These are phyloP conservation scores for Amylostereum areolatum DNA, from an alignment of 1,284 basidiomycete genomes.

Conservation along the genomic window DNA sequence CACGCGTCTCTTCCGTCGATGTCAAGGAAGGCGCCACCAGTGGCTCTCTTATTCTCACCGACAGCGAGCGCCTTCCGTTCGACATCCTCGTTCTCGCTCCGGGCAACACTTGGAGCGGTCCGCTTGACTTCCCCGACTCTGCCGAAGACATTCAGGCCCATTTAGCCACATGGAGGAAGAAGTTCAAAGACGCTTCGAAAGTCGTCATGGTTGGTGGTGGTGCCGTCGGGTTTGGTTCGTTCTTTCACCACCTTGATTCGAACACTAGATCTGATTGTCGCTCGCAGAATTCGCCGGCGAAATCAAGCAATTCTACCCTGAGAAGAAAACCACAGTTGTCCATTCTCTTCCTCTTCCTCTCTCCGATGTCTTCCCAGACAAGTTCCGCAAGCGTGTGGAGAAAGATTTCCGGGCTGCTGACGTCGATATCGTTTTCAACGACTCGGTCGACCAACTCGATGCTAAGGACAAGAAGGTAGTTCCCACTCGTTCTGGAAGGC, in stretches of 20 bases:
- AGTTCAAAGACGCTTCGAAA: conserved; percentile 40
- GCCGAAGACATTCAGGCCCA: conserved; percentile 32
- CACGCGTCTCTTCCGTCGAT: conserved; percentile 37
- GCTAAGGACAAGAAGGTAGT: background rate
- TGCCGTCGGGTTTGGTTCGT: conserved; percentile 53
- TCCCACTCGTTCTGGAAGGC: background rate
- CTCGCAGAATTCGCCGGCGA: conserved; percentile 49
- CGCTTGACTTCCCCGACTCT: conserved; percentile 38
- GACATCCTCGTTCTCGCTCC: conserved; percentile 51
- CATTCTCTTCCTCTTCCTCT: background rate
- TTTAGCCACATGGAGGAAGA: conserved; percentile 36
- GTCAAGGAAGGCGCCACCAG: conserved; percentile 28
- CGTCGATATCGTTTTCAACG: background rate
- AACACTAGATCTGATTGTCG: background rate
- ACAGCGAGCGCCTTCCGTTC: conserved; percentile 45
- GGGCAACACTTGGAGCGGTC: conserved; percentile 49
- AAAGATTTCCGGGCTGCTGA: background rate
- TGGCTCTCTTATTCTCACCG: conserved; percentile 39
- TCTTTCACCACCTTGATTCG: background rate
- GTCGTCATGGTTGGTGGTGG: conserved; percentile 60
- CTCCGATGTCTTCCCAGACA: background rate
- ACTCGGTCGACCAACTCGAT: background rate
- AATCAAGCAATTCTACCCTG: conserved; percentile 47
- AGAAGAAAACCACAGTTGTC: background rate
- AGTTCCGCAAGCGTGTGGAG: background rate